Percentiles rank a stretch among this genome's conserved stretches.
phyloP scores from a whole-genome alignment of 2,329 filamentous ascomycete genomes.

The Penicillium paneum region DNA sequence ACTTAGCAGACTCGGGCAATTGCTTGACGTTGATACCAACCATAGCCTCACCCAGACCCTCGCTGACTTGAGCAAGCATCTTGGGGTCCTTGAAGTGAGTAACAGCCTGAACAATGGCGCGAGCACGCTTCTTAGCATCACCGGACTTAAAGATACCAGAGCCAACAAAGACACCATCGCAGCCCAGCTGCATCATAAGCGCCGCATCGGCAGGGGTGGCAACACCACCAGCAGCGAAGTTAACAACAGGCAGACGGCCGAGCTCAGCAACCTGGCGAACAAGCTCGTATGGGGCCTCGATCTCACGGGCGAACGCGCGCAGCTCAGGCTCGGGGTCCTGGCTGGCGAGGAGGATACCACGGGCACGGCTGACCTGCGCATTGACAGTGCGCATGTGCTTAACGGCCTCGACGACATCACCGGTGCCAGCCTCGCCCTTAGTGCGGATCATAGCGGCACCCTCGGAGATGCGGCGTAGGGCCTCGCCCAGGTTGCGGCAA shows the following conservation, averaged over 20 bases:
- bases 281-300: slow-evolving; percentile 73
- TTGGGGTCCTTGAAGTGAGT: slow-evolving; percentile 85
- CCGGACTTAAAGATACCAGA: slow-evolving; percentile 97
- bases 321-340: slow-evolving; percentile 64
- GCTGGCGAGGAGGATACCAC: slow-evolving; percentile 48
- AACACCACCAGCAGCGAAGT: slow-evolving; percentile 98
- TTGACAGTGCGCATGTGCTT: slow-evolving; percentile 93
- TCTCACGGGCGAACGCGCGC: slow-evolving; percentile 73
- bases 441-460: slow-evolving; percentile 98
- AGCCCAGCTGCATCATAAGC: slow-evolving; percentile 98
- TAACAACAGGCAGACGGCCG: slow-evolving; percentile 87
- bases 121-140: slow-evolving; percentile 82
- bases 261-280: slow-evolving; percentile 83
- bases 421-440: slow-evolving; percentile 96
- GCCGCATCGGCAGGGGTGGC: slow-evolving; percentile 97
- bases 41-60: slow-evolving; percentile 94
- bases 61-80: slow-evolving; percentile 81
- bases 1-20: slow-evolving; percentile 75
- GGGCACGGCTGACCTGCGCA: slow-evolving; percentile 71
- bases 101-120: slow-evolving; percentile 90
- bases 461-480: slow-evolving; percentile 82
- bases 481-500: slow-evolving; percentile 90
- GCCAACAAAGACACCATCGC: slow-evolving; percentile 96
- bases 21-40: slow-evolving; percentile 84
- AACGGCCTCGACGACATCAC: slow-evolving; percentile 94